Percentiles rank a stretch among this genome's conserved stretches.
Conservation (phyloP, 2,329 filamentous ascomycete species). For the Aspergillus sp. region DNA sequence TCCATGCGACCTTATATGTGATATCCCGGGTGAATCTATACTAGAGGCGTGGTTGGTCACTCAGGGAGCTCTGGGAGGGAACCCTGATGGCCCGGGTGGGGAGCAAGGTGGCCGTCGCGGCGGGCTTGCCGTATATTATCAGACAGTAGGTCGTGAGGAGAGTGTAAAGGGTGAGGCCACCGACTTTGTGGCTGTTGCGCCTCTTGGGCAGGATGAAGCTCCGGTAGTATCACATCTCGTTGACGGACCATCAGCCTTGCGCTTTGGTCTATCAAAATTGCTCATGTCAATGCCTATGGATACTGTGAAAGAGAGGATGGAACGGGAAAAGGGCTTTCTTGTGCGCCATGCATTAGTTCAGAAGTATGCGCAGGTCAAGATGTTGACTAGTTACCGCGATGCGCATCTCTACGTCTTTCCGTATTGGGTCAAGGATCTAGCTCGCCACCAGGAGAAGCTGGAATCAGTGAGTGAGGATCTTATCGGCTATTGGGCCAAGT, state of each 20-base stretch:
- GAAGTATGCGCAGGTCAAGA: constrained; percentile 72
- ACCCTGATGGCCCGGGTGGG: constrained; percentile 53
- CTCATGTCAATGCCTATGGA: constrained; percentile 88
- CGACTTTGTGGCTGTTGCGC: constrained; percentile 82
- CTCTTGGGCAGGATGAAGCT: constrained; percentile 57
- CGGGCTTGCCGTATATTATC: constrained; percentile 87
- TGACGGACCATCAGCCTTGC: constrained; percentile 59
- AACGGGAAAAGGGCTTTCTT: constrained; percentile 67
- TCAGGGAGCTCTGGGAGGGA: constrained; percentile 66
- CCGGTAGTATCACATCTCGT: constrained; percentile 59
- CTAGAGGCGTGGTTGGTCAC: constrained; percentile 92
- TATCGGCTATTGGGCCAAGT: constrained; percentile 93
- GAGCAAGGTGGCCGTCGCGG: constrained; percentile 67
- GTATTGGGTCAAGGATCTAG: constrained; percentile 84
- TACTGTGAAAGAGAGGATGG: constrained; percentile 79
- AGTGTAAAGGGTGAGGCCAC: constrained; percentile 87
- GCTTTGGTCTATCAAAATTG: constrained; percentile 71
- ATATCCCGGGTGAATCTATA: constrained; percentile 78
- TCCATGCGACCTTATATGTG: constrained; percentile 91
- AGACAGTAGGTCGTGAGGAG: constrained; percentile 71
- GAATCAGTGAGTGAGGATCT: constrained; percentile 91
- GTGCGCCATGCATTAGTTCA: constrained; percentile 75
- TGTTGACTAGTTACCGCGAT: constrained; percentile 83
- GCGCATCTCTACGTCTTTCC: constrained; percentile 95
- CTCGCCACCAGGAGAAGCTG: constrained; percentile 75